Base-by-base conservation (phyloP, 2,329 filamentous ascomycete genomes). In the Rhinocladiella similis region DNA sequence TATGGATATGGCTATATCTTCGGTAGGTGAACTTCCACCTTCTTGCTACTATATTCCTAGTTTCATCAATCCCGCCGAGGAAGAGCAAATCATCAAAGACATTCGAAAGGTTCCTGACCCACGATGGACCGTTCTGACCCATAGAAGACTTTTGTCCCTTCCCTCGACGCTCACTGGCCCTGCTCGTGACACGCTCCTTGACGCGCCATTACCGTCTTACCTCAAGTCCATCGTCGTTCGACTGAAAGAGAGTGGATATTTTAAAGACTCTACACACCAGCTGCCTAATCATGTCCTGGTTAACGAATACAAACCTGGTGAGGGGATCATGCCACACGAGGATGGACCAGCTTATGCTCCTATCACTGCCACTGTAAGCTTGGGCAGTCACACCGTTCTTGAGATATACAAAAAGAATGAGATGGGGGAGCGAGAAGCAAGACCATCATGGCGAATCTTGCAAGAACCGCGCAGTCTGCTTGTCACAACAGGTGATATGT, bases 271-370 rank as follows among this genome's bases (percentile, higher is more conserved):
- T 49, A 89, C 90, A 4, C 92, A 97, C 68, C 66, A 77, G 16
- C 79, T 77, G 3, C 90, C 93, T 2, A 99, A 97, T 66, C 94
- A 97, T 73, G 90, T 96, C 45, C 79, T 97, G 36, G 85, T 97
- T 65, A 99, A 99, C 68, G 92, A 97, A 71, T 99, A 97, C 71
- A 80, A 81, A 1, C 85, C 90, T 0, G 90, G 90, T 1, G 84
- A 96, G 61, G 93, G 93, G n/a, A 97, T 97, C 63, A 96, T 97
- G 90, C 87, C 92, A 46, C 93, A 97, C 71, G 94, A 97, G 78
- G 93, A 99, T 71, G 94, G 93, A 1, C 76, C 83, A 7, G 90
- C 93, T 9, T 99, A 99, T 70, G 83, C 89, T 68, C 89, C 89
- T 1, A 85, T 95, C 13, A 93, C 97, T 12, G 94, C 91, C 62